These are phyloP conservation scores for Hypoxylon sp. DNA, from an alignment of 2,329 filamentous ascomycete genomes.

Conservation along the genomic window DNA sequence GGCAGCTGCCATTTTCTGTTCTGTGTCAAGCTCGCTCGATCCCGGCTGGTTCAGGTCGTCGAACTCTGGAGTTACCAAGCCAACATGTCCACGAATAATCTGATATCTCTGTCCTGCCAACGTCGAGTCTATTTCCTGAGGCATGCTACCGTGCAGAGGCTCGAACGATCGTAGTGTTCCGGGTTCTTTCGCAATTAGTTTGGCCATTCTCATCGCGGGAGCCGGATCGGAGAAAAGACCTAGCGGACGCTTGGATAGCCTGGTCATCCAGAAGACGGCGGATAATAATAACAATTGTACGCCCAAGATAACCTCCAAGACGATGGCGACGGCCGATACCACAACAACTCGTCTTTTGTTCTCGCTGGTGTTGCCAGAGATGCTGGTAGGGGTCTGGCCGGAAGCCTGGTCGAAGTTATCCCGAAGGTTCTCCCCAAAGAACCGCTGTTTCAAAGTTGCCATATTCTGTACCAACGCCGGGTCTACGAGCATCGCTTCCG, in stretches of 20 bases:
- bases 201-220: conserved; percentile 19
- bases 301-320: conserved; percentile 21
- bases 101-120: conserved; percentile 10
- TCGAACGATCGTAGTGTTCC: conserved; percentile 10
- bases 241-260: conserved; percentile 22
- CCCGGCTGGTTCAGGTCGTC: not conserved
- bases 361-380: conserved; percentile 2
- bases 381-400: not conserved
- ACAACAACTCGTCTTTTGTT: conserved; percentile 24
- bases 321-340: conserved; percentile 21
- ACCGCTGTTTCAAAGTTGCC: conserved; percentile 16
- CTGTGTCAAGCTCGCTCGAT: not conserved
- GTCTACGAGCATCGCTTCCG: conserved; percentile 9
- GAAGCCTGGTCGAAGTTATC: conserved; percentile 19
- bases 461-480: conserved; percentile 3
- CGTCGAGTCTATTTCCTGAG: conserved; percentile 7
- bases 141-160: conserved; percentile 1
- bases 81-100: conserved; percentile 2
- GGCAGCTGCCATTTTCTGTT: not conserved
- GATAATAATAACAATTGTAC: conserved; percentile 17
- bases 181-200: conserved; percentile 19
- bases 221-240: conserved; percentile 23
- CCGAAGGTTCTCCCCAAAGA: conserved; percentile 23
- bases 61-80: conserved; percentile 3
- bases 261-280: conserved; percentile 16